These are phyloP conservation scores for Kazachstania psychrophila DNA, from an alignment of 805 yeast genomes.

Conservation along the genomic window DNA sequence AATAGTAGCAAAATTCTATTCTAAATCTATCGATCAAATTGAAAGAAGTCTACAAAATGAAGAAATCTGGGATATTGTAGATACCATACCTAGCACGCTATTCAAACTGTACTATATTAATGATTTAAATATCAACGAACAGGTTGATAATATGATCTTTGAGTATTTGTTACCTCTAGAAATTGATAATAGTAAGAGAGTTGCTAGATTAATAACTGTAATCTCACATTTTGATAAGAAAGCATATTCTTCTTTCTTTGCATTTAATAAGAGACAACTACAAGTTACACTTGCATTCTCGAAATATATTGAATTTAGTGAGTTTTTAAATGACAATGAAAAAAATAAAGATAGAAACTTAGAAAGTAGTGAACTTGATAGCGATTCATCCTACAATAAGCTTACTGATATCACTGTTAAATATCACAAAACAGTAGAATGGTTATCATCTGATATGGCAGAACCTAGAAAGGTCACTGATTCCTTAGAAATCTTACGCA, in stretches of 20 bases:
- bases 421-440: constrained; percentile 45
- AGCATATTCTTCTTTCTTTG: constrained; percentile 54
- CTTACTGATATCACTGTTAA: constrained; percentile 24
- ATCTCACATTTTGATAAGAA: constrained; percentile 43
- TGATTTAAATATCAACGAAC: constrained; percentile 53
- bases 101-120: constrained; percentile 65
- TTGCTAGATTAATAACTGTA: constrained; percentile 43
- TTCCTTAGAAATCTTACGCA: constrained; percentile 44
- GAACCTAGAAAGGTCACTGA: constrained; percentile 39
- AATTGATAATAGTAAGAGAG: constrained; percentile 37
- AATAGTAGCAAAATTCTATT: constrained; percentile 47
- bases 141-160: constrained; percentile 52
- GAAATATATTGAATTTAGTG: constrained; percentile 42
- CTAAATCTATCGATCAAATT: constrained; percentile 33
- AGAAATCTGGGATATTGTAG: constrained; percentile 25
- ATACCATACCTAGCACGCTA: constrained; percentile 52
- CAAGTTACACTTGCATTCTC: constrained; percentile 45
- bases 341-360: background rate
- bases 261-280: constrained; percentile 61
- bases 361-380: constrained; percentile 14
- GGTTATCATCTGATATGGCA: constrained; percentile 56
- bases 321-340: constrained; percentile 28
- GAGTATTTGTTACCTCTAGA: constrained; percentile 55
- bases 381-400: constrained; percentile 4
- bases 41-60: constrained; percentile 12